Conservation (phyloP, 352 stramenopile species). For the Globisporangium radiosum region DNA sequence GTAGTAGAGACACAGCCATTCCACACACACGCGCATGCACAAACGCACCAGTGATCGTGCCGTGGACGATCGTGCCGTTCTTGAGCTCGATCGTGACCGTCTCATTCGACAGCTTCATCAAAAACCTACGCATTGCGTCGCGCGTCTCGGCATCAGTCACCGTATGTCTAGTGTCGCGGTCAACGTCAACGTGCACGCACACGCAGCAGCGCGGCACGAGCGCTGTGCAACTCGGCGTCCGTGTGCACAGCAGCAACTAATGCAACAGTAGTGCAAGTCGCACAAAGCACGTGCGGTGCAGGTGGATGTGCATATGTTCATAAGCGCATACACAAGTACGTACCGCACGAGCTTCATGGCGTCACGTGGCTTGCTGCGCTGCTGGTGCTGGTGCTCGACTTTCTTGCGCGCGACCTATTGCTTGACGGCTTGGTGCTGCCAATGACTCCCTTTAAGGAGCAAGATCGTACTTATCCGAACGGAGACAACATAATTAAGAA, state of each 20-base stretch:
- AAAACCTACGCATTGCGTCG: slow-evolving; percentile 60
- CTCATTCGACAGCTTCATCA: slow-evolving; percentile 99
- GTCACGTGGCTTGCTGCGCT: not conserved
- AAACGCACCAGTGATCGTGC: slow-evolving; percentile 91
- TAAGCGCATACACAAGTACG: not conserved
- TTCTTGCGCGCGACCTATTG: not conserved
- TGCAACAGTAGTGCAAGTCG: not conserved
- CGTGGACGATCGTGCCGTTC: slow-evolving; percentile 98
- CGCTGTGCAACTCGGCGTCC: not conserved
- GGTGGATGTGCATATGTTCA: not conserved
- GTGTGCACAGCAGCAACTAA: not conserved
- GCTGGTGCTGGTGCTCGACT: not conserved
- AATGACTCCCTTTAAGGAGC: not conserved
- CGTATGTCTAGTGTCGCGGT: no score
- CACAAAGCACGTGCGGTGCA: not conserved
- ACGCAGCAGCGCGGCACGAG: not conserved
- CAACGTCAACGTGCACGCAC: no score
- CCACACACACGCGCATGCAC: not conserved
- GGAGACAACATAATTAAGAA: not conserved
- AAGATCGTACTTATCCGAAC: not conserved
- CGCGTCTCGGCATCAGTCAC: no score
- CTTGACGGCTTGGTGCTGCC: not conserved
- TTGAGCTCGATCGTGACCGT: slow-evolving; percentile 99
- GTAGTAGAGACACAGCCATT: not conserved
- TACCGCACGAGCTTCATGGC: not conserved